phyloP scores from a whole-genome alignment of 2,329 filamentous ascomycete genomes.

The Epichloe typhina region DNA sequence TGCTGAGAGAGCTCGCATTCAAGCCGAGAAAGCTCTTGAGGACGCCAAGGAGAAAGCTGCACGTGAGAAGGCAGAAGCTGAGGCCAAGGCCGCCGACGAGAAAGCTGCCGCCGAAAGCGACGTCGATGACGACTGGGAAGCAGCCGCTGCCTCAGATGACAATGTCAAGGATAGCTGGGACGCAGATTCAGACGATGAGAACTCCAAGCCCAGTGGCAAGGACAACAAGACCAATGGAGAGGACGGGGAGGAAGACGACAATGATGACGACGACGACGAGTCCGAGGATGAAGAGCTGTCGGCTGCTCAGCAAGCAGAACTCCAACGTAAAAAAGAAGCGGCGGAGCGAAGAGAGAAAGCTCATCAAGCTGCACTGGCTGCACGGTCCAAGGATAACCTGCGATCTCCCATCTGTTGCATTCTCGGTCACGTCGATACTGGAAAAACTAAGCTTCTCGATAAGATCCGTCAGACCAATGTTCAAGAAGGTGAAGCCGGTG shows the following conservation, averaged over 20 bases:
- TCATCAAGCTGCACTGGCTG: conserved; percentile 81
- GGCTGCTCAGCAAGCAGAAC: conserved; percentile 59
- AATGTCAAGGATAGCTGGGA: conserved; percentile 94
- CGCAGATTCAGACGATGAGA: conserved; percentile 64
- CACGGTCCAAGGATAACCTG: conserved; percentile 84
- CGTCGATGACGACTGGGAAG: conserved; percentile 78
- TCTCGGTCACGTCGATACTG: conserved; percentile 98
- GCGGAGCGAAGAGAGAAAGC: conserved; percentile 79
- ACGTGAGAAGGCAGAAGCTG: conserved; percentile 41
- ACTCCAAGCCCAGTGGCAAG: conserved; percentile 13
- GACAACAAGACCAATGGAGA: conserved; percentile 20
- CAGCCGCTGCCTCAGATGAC: conserved; percentile 57
- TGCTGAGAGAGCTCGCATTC: conserved; percentile 53
- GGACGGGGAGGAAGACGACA: conserved; percentile 24
- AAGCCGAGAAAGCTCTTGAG: conserved; percentile 54
- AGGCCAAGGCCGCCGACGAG: conserved; percentile 38
- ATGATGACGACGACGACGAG: conserved; percentile 14
- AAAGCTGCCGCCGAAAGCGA: conserved; percentile 46
- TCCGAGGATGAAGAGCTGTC: conserved; percentile 56
- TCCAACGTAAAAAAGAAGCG: conserved; percentile 71
- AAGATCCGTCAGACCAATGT: conserved; percentile 98
- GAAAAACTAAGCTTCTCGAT: conserved; percentile 98
- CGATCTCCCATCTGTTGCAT: conserved; percentile 99
- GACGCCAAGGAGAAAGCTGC: conserved; percentile 49
- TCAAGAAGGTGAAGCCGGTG: conserved; percentile 96